These are phyloP conservation scores for Earliella scabrosa DNA, from an alignment of 1,284 basidiomycete species.

Conservation along the genomic window DNA sequence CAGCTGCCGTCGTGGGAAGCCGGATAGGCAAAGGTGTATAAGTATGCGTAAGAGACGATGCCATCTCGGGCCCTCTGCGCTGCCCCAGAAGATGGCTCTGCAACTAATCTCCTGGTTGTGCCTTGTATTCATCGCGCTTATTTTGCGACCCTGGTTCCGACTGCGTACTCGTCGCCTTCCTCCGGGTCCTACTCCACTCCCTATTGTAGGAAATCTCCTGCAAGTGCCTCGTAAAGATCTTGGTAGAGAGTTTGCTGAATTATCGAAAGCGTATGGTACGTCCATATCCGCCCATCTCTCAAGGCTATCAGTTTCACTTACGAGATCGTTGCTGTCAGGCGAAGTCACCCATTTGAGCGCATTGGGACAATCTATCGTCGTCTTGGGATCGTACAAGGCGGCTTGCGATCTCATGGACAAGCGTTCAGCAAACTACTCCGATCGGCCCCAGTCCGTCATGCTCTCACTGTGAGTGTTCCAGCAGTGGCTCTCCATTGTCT, in stretches of 20 bases:
- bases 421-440: conserved; percentile 18
- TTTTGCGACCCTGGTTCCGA: no score
- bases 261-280: conserved; percentile 6
- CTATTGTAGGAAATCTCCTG: conserved; percentile 11
- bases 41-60: no score
- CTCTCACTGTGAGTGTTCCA: conserved; percentile 5
- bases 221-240: conserved; percentile 7
- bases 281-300: no score
- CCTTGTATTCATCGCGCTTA: no score
- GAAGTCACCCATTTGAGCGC: conserved; percentile 10
- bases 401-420: conserved; percentile 22
- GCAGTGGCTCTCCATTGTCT: neutral
- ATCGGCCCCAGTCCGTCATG: conserved; percentile 12
- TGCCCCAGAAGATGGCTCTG: no score
- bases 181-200: conserved; percentile 15
- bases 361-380: conserved; percentile 2
- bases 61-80: no score
- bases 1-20: no score
- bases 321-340: no score
- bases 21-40: no score
- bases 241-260: neutral
- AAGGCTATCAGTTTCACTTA: no score
- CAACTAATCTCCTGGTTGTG: no score
- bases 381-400: conserved; percentile 15
- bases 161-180: conserved; percentile 1